Conservation (phyloP, 768 basidiomycete genomes). For the Suillus sp. region DNA sequence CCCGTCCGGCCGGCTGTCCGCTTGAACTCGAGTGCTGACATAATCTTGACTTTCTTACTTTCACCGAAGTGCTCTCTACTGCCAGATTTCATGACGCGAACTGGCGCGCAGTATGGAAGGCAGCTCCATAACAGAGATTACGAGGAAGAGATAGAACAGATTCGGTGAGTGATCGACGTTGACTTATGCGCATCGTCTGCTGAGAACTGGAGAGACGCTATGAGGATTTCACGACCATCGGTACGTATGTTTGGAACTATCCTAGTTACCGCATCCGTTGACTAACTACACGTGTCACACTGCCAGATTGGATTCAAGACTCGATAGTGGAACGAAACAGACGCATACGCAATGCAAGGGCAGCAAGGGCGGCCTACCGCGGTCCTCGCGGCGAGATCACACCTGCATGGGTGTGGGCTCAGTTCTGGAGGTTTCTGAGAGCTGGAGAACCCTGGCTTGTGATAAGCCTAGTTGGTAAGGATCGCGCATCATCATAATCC, state of each 20-base stretch:
- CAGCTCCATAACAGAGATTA: conserved; percentile 42
- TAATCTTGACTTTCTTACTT: background rate
- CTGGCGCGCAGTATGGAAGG: conserved; percentile 27
- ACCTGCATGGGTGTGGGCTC: conserved; percentile 60
- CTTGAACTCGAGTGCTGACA: background rate
- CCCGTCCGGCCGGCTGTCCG: background rate
- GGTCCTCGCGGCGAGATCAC: conserved; percentile 54
- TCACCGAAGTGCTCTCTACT: background rate
- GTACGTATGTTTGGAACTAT: conserved; percentile 43
- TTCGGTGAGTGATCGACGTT: conserved; percentile 46
- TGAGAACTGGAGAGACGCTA: conserved; percentile 63
- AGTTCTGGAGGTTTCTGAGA: conserved; percentile 58
- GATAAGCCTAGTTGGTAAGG: conserved; percentile 83
- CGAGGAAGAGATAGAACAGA: conserved; percentile 68
- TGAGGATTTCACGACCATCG: conserved; percentile 95
- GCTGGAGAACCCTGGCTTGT: conserved; percentile 93
- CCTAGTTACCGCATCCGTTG: conserved; percentile 13
- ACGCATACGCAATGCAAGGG: conserved; percentile 59
- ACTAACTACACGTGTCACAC: conserved; percentile 16
- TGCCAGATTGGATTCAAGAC: conserved; percentile 94
- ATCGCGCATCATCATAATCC: background rate
- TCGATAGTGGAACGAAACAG: conserved; percentile 85
- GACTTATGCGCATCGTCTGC: conserved; percentile 3
- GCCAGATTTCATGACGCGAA: conserved; percentile 23
- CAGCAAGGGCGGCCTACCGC: conserved; percentile 44